phyloP scores from a whole-genome alignment of 176 grass and related monocot genomes.

The Stipa capillata region DNA sequence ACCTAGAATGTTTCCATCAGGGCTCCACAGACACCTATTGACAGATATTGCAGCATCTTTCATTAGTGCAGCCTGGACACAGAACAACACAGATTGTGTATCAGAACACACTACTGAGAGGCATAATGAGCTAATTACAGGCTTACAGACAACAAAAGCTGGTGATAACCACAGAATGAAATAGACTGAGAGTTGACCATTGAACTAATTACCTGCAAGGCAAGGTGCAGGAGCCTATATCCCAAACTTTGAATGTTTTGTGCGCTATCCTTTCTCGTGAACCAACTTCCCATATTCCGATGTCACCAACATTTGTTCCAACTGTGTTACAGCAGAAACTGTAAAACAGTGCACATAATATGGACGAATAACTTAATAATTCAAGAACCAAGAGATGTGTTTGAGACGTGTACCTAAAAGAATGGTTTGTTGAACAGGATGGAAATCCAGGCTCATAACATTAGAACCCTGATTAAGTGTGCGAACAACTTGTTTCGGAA shows the following conservation, averaged over 20 bases:
- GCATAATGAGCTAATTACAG: conserved; percentile 5
- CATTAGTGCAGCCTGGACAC: conserved; percentile 76
- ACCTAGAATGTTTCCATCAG: conserved; percentile 94
- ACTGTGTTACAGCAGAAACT: conserved; percentile 42
- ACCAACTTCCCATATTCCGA: conserved; percentile 96
- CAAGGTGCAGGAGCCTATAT: conserved; percentile 64
- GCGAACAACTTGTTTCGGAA: conserved; percentile 79
- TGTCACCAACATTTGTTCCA: conserved; percentile 99
- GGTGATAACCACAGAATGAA: conserved; percentile 7
- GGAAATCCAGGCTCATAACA: conserved; percentile 98
- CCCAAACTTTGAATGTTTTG: conserved; percentile 98
- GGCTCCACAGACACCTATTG: conserved; percentile 97
- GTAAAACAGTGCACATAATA: conserved; percentile 14
- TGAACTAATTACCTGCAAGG: conserved; percentile 65
- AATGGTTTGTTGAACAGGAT: conserved; percentile 91
- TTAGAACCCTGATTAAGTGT: conserved; percentile 93
- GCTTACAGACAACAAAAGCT: background rate
- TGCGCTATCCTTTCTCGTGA: conserved; percentile 92
- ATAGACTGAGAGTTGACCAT: background rate
- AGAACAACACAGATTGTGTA: background rate
- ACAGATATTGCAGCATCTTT: conserved; percentile 98
- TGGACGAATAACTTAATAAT: background rate
- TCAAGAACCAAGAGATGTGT: background rate
- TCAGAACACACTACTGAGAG: conserved; percentile 2
- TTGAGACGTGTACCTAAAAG: conserved; percentile 64